Percentiles rank a stretch among this genome's conserved stretches.
These are phyloP conservation scores for Inga leiocalycina DNA, from an alignment of 306 rosid genomes.

Conservation along the genomic window DNA sequence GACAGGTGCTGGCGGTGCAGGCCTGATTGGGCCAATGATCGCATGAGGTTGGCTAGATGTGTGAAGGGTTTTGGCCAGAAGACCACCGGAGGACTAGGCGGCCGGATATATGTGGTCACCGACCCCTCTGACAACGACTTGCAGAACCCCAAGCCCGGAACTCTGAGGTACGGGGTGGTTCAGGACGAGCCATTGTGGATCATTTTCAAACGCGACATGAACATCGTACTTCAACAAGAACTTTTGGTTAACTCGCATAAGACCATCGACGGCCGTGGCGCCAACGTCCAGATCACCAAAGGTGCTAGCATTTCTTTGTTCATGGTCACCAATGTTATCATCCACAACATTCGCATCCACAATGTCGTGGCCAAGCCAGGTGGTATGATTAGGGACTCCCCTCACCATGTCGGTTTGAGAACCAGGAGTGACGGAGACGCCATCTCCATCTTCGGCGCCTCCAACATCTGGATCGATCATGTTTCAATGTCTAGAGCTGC, in stretches of 20 bases:
- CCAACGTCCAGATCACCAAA: constrained; percentile 49
- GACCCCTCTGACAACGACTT: constrained; percentile 59
- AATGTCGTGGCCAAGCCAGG: constrained; percentile 35
- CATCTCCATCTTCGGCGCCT: constrained; percentile 61
- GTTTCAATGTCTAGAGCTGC: constrained; percentile 59
- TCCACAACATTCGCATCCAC: constrained; percentile 62
- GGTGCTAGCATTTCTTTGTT: constrained; percentile 74
- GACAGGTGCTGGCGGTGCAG: constrained; percentile 89
- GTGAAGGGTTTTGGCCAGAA: constrained; percentile 70
- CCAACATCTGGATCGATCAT: constrained; percentile 84
- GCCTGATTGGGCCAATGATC: constrained; percentile 56
- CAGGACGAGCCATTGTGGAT: constrained; percentile 80
- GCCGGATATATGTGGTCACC: constrained; percentile 51
- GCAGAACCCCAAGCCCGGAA: constrained; percentile 59
- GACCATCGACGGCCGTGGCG: constrained; percentile 92
- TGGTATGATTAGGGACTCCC: constrained; percentile 66
- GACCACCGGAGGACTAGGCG: constrained; percentile 63
- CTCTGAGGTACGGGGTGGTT: constrained; percentile 55
- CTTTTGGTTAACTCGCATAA: constrained; percentile 63
- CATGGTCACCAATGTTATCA: constrained; percentile 56
- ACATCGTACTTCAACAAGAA: constrained; percentile 56
- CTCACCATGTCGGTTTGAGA: constrained; percentile 54
- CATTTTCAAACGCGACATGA: constrained; percentile 60
- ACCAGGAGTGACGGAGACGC: constrained; percentile 77
- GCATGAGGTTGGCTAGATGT: constrained; percentile 58